Evolutionary conservation across 192 early-diverging fungal genomes (phyloP).

Genomic region (Gaertneriomyces semiglobifer): DNA sequence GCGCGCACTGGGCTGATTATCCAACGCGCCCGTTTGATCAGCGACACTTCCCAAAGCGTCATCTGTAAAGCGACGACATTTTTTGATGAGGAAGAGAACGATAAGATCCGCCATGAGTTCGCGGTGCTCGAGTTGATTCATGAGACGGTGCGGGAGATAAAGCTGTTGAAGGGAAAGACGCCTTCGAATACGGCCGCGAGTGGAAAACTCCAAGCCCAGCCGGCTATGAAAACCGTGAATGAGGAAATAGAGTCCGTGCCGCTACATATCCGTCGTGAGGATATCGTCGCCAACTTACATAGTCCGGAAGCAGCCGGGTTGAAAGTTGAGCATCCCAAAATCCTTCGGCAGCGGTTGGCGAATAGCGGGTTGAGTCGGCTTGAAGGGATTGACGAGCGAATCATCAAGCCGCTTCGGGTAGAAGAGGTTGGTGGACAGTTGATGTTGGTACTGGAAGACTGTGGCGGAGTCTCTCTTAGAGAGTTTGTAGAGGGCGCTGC

Average conservation of each 20-base stretch:
- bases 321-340: no score
- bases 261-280: neutral
- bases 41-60: conserved; percentile 29
- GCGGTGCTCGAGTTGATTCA: conserved; percentile 38
- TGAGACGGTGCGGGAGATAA: conserved; percentile 7
- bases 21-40: conserved; percentile 30
- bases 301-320: neutral
- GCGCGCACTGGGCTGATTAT: conserved; percentile 26
- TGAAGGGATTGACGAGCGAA: conserved; percentile 18
- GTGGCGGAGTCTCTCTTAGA: conserved; percentile 34
- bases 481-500: conserved; percentile 15
- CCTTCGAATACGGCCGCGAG: neutral
- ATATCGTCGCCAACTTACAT: neutral
- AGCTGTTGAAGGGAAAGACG: conserved; percentile 1
- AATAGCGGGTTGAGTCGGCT: neutral
- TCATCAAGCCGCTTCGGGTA: conserved; percentile 35
- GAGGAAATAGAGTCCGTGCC: neutral
- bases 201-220: neutral
- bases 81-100: conserved; percentile 38
- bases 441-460: conserved; percentile 40
- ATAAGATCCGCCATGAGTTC: conserved; percentile 38
- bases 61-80: conserved; percentile 40
- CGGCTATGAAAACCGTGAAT: neutral
- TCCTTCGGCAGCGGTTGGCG: no score
- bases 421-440: conserved; percentile 30